A percentile compares a stretch with the other conserved stretches of the same genome.
These are phyloP conservation scores for Pleurotus tuoliensis DNA, from an alignment of 768 basidiomycete species.

Conservation along the genomic window DNA sequence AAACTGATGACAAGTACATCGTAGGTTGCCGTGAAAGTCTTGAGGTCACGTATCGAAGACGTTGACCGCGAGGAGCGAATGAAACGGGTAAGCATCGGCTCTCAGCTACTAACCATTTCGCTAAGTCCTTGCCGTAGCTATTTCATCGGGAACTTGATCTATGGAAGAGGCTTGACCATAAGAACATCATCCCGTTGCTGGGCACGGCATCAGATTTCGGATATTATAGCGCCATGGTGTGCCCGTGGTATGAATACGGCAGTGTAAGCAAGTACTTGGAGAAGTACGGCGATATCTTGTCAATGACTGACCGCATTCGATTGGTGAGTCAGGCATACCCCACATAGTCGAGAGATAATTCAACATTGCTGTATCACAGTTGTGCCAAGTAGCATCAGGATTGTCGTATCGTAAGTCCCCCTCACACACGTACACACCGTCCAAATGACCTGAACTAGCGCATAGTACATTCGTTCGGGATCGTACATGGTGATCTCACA, in stretches of 20 bases:
- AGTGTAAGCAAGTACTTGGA: conserved; percentile 34
- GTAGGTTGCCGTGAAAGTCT: conserved; percentile 30
- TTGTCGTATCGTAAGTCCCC: conserved; percentile 31
- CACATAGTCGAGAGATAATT: no score
- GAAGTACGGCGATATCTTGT: conserved; percentile 29
- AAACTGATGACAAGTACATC: not conserved
- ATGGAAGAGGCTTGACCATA: conserved; percentile 35
- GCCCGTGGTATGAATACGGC: conserved; percentile 39
- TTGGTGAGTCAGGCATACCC: conserved; percentile 20
- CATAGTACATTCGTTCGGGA: conserved; percentile 32
- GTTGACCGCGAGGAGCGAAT: conserved; percentile 27
- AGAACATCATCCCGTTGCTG: conserved; percentile 31
- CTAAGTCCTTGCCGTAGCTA: conserved; percentile 16
- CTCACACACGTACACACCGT: not conserved
- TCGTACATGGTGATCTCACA: conserved; percentile 41
- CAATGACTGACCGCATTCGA: conserved; percentile 28
- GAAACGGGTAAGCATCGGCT: conserved; percentile 18
- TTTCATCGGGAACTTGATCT: conserved; percentile 31
- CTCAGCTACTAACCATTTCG: not conserved
- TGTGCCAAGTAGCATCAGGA: conserved; percentile 35
- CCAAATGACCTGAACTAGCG: not conserved
- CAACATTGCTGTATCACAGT: conserved; percentile 18
- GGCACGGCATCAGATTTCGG: conserved; percentile 35
- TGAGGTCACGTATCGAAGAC: conserved; percentile 30
- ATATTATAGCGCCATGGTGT: conserved; percentile 33